Evolutionary conservation across 257 asterid species (phyloP), one percentile per base, ranked within the genome.

Genomic region (Fraxinus excelsior): DNA sequence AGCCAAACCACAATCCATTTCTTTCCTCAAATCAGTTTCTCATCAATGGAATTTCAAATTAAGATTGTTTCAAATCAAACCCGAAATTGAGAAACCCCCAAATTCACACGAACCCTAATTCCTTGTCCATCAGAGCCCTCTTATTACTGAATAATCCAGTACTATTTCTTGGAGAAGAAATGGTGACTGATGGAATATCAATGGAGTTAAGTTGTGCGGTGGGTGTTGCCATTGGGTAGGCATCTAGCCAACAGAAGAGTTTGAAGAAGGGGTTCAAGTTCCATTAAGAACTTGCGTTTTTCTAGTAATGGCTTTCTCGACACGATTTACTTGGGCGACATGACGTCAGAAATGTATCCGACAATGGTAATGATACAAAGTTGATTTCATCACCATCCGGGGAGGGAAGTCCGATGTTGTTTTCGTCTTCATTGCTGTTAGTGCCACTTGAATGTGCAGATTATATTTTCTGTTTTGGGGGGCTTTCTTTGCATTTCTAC

Each of bases 221-320:
- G 99, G 99, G 66, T 90, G 96, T 76, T 91, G 99, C 97, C 98
- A 93, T 82, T 85, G 37, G 98, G 97, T 2, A 96, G 96, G n/a
- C 98, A 98, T 5, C 97, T 97, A 0, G 98, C 97, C 19, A 93
- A 49, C 8, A 91, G 89, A 53, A 90, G 97, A 0, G 97, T 93
- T 64, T 96, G 98, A 46, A 93, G 1, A 25, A 96, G 90, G 1
- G 99, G 98, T 67, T 97, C 98, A 0, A 96, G 98, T 21, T 90
- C 94, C 94, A 89, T 86, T 67, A 91, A 75, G 87, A 88, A 92
- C 84, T 92, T 90, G 6, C 98, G 96, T 28, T 28, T 28, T 28
- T 28, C 29, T 28, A 28, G 29, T 28, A 28, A 28, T 28, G 96
- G 85, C 81, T 74, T 88, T 34, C 74, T 85, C 1, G 73, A 70